Evolutionary conservation across 2,329 filamentous ascomycete species (phyloP).

Genomic region (Microascus cirrosus): DNA sequence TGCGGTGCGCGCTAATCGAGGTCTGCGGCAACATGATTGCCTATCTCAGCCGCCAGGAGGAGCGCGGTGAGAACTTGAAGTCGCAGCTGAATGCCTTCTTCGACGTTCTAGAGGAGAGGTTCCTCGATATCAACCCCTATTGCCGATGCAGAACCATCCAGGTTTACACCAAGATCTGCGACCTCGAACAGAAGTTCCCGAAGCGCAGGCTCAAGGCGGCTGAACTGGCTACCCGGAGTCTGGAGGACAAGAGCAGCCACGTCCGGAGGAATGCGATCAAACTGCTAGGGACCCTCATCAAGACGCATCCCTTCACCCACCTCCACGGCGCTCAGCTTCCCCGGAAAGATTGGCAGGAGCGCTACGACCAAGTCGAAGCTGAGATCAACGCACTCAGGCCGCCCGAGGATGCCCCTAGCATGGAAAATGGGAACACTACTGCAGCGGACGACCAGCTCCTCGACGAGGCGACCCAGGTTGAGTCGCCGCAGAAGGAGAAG

Average conservation of each 20-base stretch:
- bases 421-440: constrained; percentile 56
- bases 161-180: constrained; percentile 83
- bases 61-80: constrained; percentile 85
- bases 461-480: constrained; percentile 78
- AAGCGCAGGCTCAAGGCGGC: constrained; percentile 82
- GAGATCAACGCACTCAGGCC: constrained; percentile 76
- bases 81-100: constrained; percentile 95
- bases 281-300: constrained; percentile 74
- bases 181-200: constrained; percentile 91
- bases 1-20: constrained; percentile 88
- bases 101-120: constrained; percentile 90
- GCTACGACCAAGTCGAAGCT: constrained; percentile 71
- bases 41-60: constrained; percentile 83
- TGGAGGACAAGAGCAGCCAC: constrained; percentile 97
- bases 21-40: constrained; percentile 92
- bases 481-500: constrained; percentile 48
- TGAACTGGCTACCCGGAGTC: constrained; percentile 75
- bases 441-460: constrained; percentile 69
- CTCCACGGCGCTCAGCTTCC: constrained; percentile 83
- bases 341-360: constrained; percentile 72
- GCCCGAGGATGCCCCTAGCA: constrained; percentile 59
- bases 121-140: constrained; percentile 94
- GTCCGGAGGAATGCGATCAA: constrained; percentile 94
- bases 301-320: constrained; percentile 87
- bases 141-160: constrained; percentile 86